Evolutionary conservation across 1,284 basidiomycete species (phyloP).

Genomic region (Apiotrichum akiyoshidainum): DNA sequence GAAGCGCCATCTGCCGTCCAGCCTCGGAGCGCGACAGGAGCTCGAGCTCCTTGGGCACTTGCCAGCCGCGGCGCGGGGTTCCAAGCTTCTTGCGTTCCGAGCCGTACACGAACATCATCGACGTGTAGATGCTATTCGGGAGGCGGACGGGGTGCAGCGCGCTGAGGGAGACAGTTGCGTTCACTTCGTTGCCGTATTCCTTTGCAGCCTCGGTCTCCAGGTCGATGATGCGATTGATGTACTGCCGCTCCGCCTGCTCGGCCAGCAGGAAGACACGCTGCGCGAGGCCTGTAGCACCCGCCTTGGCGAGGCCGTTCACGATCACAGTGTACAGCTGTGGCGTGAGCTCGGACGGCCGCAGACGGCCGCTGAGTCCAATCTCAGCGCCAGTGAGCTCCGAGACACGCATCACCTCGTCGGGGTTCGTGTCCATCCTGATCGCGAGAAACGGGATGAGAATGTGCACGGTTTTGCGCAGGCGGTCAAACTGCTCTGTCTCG

Average conservation of each 20-base stretch:
- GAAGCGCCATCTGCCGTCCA: conserved; percentile 10
- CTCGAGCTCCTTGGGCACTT: not conserved
- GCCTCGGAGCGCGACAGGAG: conserved; percentile 7
- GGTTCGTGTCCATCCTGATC: conserved; percentile 5
- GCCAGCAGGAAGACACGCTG: conserved; percentile 36
- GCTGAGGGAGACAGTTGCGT: not conserved
- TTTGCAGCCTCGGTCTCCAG: not conserved
- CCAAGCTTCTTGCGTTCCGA: conserved; percentile 1
- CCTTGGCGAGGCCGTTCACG: conserved; percentile 27
- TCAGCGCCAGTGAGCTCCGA: conserved; percentile 2
- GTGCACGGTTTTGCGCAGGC: conserved; percentile 28
- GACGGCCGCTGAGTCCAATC: conserved; percentile 12
- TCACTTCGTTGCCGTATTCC: not conserved
- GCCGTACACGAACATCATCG: conserved; percentile 28
- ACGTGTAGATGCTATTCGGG: conserved; percentile 30
- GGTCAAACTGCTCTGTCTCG: conserved; percentile 30
- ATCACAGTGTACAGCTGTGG: conserved; percentile 28
- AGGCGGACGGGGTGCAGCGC: conserved; percentile 8
- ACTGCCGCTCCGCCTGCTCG: conserved; percentile 4
- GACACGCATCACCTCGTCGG: not conserved
- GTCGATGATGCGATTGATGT: not conserved
- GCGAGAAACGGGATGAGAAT: conserved; percentile 34
- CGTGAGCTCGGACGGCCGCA: conserved; percentile 16
- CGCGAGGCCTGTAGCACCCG: conserved; percentile 31
- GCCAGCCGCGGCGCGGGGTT: not conserved